Evolutionary conservation across 345 rosid genomes (phyloP), one percentile per base, ranked within the genome.

Genomic region (Barbarea vulgaris): DNA sequence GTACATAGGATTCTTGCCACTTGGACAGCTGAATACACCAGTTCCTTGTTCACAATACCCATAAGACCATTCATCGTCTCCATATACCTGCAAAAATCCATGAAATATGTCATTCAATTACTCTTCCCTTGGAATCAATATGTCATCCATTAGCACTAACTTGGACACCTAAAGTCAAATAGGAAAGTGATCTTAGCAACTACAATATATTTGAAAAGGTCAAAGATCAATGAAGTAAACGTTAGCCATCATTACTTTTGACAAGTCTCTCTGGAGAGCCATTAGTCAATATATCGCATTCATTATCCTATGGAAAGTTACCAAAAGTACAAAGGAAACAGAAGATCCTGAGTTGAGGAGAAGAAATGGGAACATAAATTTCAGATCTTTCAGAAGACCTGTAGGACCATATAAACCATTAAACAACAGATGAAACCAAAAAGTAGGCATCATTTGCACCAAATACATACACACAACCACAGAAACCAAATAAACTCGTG

Each of bases 21-120:
- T 82, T 13, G 96, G 94, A 71, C 93, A 95, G 69, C 87, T 85
- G 77, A 92, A 95, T 34, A 90, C 98, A 63, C 99, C 99, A 64
- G 91, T 85, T 71, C 99, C 99, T 39, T 87, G 88, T 19, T 92
- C 96, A 41, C 97, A 92, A 72, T 85, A 92, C 55, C 98, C 99
- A 72, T 87, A 92, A 77, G 98, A 95, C 96, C 97, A 95, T 75
- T 95, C 99, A 31, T 90, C 96, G 4, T 86, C 87, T 65, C 99
- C 97, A 85, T 87, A 88, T 31, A 92, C 83, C 98, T 92, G 83
- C 69, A 67, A 15, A 55, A 5, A 64, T 13, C 24, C 48, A 73
- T 7, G 53, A 7, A 19, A 51, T 11, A 70, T 57, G 63, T 17
- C 62, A 64, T n/a, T 27, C 65, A 77, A 60, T 76, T 55, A 72